These are phyloP conservation scores for Aspergillus sp. DNA, from an alignment of 2,329 filamentous ascomycete species.

Conservation along the genomic window DNA sequence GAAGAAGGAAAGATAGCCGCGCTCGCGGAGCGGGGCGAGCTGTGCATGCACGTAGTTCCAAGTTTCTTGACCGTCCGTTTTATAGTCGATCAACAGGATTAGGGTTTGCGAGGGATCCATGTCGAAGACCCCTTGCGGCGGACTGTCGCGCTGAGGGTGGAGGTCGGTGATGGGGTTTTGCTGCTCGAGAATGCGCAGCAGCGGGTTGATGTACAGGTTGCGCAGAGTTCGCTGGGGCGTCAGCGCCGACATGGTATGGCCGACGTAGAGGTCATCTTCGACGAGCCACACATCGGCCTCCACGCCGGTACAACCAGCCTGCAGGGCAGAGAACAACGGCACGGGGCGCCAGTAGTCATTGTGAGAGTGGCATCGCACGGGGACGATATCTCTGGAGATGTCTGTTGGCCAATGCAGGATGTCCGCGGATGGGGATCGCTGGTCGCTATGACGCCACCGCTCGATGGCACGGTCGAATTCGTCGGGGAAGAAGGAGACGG, in stretches of 20 bases:
- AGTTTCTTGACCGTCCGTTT: constrained; percentile 41
- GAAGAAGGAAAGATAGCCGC: constrained; percentile 54
- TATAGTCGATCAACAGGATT: constrained; percentile 57
- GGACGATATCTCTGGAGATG: constrained; percentile 52
- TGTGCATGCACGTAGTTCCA: constrained; percentile 45
- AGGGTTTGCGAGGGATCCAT: constrained; percentile 52
- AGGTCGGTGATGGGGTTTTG: constrained; percentile 51
- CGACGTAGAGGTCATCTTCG: constrained; percentile 56
- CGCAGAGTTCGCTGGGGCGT: constrained; percentile 51
- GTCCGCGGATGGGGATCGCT: constrained; percentile 39
- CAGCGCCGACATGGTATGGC: constrained; percentile 53
- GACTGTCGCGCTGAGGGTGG: constrained; percentile 28
- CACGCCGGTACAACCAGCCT: constrained; percentile 57
- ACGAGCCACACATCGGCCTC: constrained; percentile 62
- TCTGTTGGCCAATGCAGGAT: constrained; percentile 49
- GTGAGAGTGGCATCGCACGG: constrained; percentile 58
- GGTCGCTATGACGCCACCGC: constrained; percentile 45
- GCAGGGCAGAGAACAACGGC: constrained; percentile 58
- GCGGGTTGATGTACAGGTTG: constrained; percentile 56
- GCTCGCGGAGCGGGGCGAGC: constrained; percentile 51
- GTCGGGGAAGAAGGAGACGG: constrained; percentile 45
- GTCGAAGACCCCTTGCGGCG: constrained; percentile 54
- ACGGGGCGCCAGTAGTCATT: constrained; percentile 62
- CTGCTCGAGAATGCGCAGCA: constrained; percentile 52
- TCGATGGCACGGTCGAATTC: constrained; percentile 42